These are phyloP conservation scores for Coix lacrymajobi DNA, from an alignment of 176 grass and related monocot species.

Conservation along the genomic window DNA sequence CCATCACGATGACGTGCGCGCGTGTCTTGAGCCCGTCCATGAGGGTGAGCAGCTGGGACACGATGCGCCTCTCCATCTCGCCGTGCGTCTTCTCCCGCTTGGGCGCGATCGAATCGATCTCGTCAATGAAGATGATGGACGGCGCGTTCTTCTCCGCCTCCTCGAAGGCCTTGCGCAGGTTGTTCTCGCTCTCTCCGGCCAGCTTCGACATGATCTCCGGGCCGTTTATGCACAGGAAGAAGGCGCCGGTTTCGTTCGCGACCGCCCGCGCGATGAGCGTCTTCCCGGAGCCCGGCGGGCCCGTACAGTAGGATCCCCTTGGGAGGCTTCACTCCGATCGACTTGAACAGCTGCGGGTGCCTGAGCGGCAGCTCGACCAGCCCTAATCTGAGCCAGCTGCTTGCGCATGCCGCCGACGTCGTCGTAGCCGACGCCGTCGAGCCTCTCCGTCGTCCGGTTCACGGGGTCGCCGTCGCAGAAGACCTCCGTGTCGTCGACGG, in stretches of 20 bases:
- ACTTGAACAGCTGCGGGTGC: conserved; percentile 56
- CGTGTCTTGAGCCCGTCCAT: conserved; percentile 62
- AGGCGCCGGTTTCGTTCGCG: conserved; percentile 54
- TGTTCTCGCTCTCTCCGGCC: conserved; percentile 59
- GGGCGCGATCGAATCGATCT: conserved; percentile 49
- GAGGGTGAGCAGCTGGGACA: conserved; percentile 47
- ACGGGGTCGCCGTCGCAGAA: conserved; percentile 50
- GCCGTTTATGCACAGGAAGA: conserved; percentile 60
- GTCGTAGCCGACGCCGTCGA: conserved; percentile 53
- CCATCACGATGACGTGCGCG: conserved; percentile 63
- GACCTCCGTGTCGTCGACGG: conserved; percentile 29
- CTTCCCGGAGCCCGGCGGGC: conserved; percentile 53
- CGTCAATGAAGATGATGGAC: conserved; percentile 66
- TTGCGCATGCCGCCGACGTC: conserved; percentile 62
- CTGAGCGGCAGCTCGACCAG: conserved; percentile 52
- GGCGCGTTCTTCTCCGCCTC: conserved; percentile 67
- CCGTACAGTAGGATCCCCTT: conserved; percentile 62
- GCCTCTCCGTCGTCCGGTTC: conserved; percentile 51
- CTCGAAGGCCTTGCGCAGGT: conserved; percentile 57
- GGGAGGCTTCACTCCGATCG: conserved; percentile 56
- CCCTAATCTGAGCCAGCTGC: conserved; percentile 55
- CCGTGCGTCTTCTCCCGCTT: conserved; percentile 62
- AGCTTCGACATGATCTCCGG: conserved; percentile 68
- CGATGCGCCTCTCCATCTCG: conserved; percentile 56
- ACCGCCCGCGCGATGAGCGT: conserved; percentile 53